These are phyloP conservation scores for Calonectria multiphialidica DNA, from an alignment of 2,329 filamentous ascomycete genomes.

Conservation along the genomic window DNA sequence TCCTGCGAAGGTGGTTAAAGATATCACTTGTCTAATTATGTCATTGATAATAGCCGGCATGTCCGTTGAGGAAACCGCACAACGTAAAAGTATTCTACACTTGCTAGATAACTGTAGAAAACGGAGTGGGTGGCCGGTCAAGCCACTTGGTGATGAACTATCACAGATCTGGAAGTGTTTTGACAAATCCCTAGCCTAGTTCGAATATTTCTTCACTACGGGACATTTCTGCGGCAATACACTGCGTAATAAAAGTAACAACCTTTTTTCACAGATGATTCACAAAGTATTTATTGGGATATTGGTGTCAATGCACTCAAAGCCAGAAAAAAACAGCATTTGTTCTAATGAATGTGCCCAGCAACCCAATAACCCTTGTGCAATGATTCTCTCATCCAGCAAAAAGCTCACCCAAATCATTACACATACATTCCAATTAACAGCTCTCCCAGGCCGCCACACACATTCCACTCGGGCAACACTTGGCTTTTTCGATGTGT, in stretches of 20 bases:
- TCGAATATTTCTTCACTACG: too few relatives aligned
- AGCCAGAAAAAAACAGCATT: too few relatives aligned
- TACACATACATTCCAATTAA: background rate
- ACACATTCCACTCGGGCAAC: background rate
- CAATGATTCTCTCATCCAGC: background rate
- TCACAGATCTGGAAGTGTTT: background rate
- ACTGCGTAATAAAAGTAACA: too few relatives aligned
- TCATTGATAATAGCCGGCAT: background rate
- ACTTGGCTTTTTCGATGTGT: background rate
- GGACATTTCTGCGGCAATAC: too few relatives aligned
- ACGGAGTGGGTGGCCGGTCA: constrained; percentile 11
- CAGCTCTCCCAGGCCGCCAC: background rate
- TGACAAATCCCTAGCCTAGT: background rate
- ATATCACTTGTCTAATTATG: background rate
- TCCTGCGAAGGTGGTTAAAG: background rate
- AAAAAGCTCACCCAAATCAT: background rate
- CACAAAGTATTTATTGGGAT: too few relatives aligned
- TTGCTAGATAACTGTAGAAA: background rate
- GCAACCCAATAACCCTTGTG: too few relatives aligned
- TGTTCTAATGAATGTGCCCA: too few relatives aligned
- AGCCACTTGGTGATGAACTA: background rate
- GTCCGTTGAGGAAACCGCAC: background rate
- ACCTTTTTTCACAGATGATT: too few relatives aligned
- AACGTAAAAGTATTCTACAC: background rate
- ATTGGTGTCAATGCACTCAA: too few relatives aligned